phyloP scores from a whole-genome alignment of 306 rosid genomes.

The Ochetophila trinervis region DNA sequence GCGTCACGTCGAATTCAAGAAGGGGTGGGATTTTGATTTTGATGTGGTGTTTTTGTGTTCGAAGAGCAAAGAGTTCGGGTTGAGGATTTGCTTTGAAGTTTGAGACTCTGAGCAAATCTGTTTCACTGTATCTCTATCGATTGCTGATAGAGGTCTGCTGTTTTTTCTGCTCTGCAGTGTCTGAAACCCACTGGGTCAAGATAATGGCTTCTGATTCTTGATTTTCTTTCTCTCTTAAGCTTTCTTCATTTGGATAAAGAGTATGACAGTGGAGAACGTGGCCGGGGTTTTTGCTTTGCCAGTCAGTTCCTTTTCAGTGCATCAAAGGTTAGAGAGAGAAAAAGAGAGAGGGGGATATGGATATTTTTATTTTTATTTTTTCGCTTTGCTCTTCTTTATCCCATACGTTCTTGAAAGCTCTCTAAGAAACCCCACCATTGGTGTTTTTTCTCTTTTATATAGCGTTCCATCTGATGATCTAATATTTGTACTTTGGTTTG shows the following conservation, averaged over 20 bases:
- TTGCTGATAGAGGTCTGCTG: not conserved
- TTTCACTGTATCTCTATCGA: conserved; percentile 6
- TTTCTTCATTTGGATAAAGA: conserved; percentile 44
- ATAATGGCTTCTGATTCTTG: conserved; percentile 19
- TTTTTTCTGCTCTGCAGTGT: not conserved
- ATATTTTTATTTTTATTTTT: conserved; percentile 3
- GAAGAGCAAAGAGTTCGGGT: not conserved
- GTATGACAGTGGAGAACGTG: conserved; percentile 52
- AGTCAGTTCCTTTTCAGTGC: conserved; percentile 27
- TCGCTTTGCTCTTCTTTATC: not conserved
- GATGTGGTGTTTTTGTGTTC: no score
- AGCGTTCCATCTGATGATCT: conserved; percentile 17
- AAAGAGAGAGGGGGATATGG: not conserved
- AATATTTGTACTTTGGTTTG: conserved; percentile 45
- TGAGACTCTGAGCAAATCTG: conserved; percentile 14
- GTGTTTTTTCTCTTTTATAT: conserved; percentile 1
- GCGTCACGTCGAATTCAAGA: no score
- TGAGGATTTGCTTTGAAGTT: conserved; percentile 30
- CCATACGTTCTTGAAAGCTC: conserved; percentile 13
- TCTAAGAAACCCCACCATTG: conserved; percentile 14
- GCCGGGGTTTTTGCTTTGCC: conserved; percentile 42
- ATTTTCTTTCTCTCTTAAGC: conserved; percentile 1
- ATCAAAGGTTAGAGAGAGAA: not conserved
- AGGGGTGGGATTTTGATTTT: no score
- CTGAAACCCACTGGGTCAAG: conserved; percentile 25